Conservation (phyloP, 1,284 basidiomycete genomes). For the Heterobasidion occidentale region DNA sequence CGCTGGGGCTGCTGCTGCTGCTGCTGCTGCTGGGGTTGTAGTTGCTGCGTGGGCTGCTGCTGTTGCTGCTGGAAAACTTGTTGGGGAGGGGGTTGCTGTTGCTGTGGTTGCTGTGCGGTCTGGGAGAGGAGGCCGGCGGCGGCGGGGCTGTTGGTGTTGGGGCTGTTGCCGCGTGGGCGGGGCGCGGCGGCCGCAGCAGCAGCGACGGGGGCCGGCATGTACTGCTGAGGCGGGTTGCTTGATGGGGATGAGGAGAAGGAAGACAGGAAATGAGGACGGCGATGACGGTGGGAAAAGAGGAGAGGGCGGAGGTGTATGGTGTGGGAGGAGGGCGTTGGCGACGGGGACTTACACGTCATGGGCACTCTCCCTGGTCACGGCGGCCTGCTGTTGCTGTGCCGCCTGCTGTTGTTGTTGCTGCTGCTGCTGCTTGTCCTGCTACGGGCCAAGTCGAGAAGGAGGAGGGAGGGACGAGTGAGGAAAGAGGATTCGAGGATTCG, state of each 20-base stretch:
- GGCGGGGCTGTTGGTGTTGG: slow-evolving; percentile 2
- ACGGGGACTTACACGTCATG: slow-evolving; percentile 21
- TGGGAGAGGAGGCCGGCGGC: slow-evolving; percentile 3
- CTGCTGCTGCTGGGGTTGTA: slow-evolving; percentile 14
- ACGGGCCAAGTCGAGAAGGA: background rate
- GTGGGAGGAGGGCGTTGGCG: slow-evolving; percentile 5
- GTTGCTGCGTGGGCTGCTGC: slow-evolving; percentile 12
- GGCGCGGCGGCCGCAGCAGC: slow-evolving; percentile 2
- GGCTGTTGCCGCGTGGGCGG: background rate
- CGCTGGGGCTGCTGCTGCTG: slow-evolving; percentile 31
- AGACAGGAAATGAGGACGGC: slow-evolving; percentile 11
- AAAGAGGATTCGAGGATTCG: slow-evolving; percentile 51
- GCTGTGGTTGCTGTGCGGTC: slow-evolving; percentile 11
- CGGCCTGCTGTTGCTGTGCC: slow-evolving; percentile 1
- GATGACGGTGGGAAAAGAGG: slow-evolving; percentile 20
- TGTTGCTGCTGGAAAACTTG: slow-evolving; percentile 14
- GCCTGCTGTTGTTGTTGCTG: slow-evolving; percentile 7
- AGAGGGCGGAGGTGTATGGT: slow-evolving; percentile 13
- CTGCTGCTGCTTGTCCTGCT: slow-evolving; percentile 5
- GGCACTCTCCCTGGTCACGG: slow-evolving; percentile 11
- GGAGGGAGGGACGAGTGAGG: slow-evolving; percentile 19
- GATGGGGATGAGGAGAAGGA: slow-evolving; percentile 8
- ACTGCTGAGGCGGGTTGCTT: slow-evolving; percentile 1
- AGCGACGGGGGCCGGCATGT: slow-evolving; percentile 1
- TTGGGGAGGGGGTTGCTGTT: slow-evolving; percentile 22